phyloP scores from a whole-genome alignment of 345 rosid genomes.

The Eucalyptus decipiens region DNA sequence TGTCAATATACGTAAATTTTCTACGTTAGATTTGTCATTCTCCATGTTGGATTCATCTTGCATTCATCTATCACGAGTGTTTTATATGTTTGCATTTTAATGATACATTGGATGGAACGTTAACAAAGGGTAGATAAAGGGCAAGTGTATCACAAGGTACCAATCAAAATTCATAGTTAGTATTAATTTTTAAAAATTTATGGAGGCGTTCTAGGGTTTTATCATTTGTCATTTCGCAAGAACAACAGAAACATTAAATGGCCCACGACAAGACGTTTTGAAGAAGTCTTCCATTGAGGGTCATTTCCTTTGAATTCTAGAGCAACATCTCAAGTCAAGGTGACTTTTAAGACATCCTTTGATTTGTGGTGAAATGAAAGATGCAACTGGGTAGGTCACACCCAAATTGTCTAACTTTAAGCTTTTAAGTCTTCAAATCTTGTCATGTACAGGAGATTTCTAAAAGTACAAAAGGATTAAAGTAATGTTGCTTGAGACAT shows the following conservation, averaged over 20 bases:
- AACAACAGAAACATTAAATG: neutral
- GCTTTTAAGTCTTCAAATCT: neutral
- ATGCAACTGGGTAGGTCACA: neutral
- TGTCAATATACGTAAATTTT: neutral
- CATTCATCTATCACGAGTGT: neutral
- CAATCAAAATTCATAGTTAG: neutral
- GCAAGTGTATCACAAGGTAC: too few species aligned
- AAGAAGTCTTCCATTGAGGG: neutral
- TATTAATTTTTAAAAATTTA: neutral
- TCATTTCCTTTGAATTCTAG: neutral
- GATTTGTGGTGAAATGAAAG: neutral
- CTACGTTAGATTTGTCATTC: neutral
- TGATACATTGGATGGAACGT: neutral
- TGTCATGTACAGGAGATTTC: neutral
- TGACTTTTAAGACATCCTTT: neutral
- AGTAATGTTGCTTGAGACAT: neutral
- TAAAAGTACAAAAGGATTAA: neutral
- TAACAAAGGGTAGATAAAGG: neutral
- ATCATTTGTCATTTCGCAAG: neutral
- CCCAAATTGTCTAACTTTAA: rapidly evolving
- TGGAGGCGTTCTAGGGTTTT: neutral
- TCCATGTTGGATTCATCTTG: neutral
- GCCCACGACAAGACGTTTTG: neutral
- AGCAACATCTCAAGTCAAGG: neutral
- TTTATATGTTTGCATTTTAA: neutral